These are phyloP conservation scores for Aureobasidium sp. DNA, from an alignment of 2,329 filamentous ascomycete genomes.

Conservation along the genomic window DNA sequence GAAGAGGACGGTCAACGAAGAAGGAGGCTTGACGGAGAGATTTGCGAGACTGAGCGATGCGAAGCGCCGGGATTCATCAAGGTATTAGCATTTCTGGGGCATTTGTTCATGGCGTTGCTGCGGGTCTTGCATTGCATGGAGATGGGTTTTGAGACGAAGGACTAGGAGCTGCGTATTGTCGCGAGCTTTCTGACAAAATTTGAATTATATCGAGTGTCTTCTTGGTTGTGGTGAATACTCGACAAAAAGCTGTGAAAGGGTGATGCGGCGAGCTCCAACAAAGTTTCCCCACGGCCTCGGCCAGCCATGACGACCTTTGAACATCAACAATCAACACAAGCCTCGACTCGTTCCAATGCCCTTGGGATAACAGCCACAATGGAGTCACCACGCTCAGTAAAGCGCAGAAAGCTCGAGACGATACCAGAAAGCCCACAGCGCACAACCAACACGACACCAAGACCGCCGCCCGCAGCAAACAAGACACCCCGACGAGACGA, in stretches of 20 bases:
- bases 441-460: background rate
- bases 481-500: background rate
- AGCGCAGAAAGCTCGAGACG: conserved; percentile 27
- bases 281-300: background rate
- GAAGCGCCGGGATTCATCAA: conserved; percentile 5
- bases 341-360: background rate
- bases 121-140: background rate
- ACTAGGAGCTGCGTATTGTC: background rate
- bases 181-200: background rate
- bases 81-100: background rate
- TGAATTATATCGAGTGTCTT: background rate
- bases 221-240: background rate
- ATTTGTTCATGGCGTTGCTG: background rate
- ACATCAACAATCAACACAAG: background rate
- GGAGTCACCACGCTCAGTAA: conserved; percentile 22
- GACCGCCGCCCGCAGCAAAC: background rate
- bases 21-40: conserved; percentile 19
- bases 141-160: background rate
- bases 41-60: conserved; percentile 23
- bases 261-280: background rate
- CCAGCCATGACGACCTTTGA: background rate
- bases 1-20: conserved; percentile 38
- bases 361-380: background rate
- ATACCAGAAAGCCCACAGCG: conserved; percentile 11
- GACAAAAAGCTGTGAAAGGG: background rate